Conservation (phyloP, 2,329 filamentous ascomycete species). For the Apiospora phragmitis region DNA sequence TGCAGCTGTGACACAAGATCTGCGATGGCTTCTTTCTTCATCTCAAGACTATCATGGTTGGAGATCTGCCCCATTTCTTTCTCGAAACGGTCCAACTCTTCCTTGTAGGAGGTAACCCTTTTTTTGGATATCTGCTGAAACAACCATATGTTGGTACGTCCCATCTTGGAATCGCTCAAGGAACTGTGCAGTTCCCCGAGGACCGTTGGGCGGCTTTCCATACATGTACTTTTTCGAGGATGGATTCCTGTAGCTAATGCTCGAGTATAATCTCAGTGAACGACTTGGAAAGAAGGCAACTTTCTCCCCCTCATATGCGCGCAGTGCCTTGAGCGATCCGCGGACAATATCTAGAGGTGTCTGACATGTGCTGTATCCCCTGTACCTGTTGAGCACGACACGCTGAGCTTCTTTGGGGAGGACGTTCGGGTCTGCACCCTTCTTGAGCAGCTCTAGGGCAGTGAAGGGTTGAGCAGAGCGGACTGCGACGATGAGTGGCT, state of each 20-base stretch:
- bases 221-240: neutral
- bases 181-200: conserved; percentile 49
- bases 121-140: conserved; percentile 37
- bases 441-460: conserved; percentile 59
- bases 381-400: conserved; percentile 35
- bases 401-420: conserved; percentile 44
- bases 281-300: neutral
- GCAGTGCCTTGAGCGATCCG: conserved; percentile 41
- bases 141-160: conserved; percentile 62
- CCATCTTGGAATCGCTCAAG: conserved; percentile 49
- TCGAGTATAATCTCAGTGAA: neutral
- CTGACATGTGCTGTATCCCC: conserved; percentile 38
- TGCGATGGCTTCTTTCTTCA: conserved; percentile 59
- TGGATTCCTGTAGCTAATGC: neutral
- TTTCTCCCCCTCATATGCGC: neutral
- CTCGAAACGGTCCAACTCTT: conserved; percentile 35
- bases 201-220: conserved; percentile 28
- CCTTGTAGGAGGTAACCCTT: conserved; percentile 25
- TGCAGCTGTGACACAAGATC: conserved; percentile 53
- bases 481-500: conserved; percentile 67
- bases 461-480: conserved; percentile 47
- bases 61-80: conserved; percentile 33
- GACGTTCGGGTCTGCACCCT: conserved; percentile 66
- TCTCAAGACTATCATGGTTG: conserved; percentile 32
- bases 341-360: conserved; percentile 63